Base-by-base conservation (phyloP, 176 grass and related monocot species). In the Oropetium thomaeum region DNA sequence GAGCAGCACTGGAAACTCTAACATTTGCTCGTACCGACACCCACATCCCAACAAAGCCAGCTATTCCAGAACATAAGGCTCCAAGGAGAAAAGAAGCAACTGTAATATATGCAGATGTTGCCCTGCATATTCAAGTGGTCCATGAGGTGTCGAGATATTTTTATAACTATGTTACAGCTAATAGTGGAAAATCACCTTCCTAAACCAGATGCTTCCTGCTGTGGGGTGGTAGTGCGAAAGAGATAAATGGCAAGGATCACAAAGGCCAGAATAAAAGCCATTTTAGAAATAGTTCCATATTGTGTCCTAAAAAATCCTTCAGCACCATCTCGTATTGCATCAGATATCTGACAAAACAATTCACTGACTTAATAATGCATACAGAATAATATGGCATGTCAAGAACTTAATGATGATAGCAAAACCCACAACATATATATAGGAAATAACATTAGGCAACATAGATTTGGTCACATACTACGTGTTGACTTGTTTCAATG, bases 41-140 rank as follows among this genome's bases (percentile, higher is more conserved):
- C 96, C 91, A 99, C 96, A 99, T 99, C 68, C 96, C 96, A 70
- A 99, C 92, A 88, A 92, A 99, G 31, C 96, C 96, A 62, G 96
- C 96, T 65, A 95, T 82, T 79, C 91, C 96, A 76, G 96, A 99
- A 88, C 96, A 99, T 65, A 99, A 29, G 47, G 96, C 91, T 87
- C 96, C 96, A 69, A 99, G 82, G 34, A 99, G 96, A 87, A 99
- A 99, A 48, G 96, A 84, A 83, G 85, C 89, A 77, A 95, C 91
- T 1, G 91, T 99, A 77, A 99, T 95, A 84, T 84, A 95, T 75
- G 96, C 96, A 69, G 87, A 90, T 77, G 91, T 92, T 70, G 79
- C 74, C 89, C 96, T 99, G 86, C 55, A 48, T 49, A 22, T 32
- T 12, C 10, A 80, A 69, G 41, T 67, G 58, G 76, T 74, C 71